phyloP scores from a whole-genome alignment of 139 green algal species.

The Chloropicon primus region DNA sequence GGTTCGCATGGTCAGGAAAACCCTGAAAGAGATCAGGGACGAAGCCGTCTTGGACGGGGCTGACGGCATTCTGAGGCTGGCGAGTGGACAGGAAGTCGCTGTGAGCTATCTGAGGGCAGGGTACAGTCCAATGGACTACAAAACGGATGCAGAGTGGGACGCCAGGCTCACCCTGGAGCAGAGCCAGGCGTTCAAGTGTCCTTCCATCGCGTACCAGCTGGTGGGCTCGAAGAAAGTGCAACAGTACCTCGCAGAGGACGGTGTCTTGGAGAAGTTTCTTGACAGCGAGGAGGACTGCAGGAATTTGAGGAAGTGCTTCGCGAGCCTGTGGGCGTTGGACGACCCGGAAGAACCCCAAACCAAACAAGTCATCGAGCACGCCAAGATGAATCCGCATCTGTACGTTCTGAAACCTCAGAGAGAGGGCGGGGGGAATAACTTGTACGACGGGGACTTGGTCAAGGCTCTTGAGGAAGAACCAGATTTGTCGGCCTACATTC shows the following conservation, averaged over 20 bases:
- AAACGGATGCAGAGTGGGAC: conserved; percentile 54
- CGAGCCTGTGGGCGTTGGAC: conserved; percentile 81
- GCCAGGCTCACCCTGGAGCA: conserved; percentile 62
- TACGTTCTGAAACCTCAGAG: conserved; percentile 27
- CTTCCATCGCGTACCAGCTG: conserved; percentile 77
- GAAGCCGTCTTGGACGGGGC: conserved; percentile 14
- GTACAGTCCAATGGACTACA: conserved; percentile 85
- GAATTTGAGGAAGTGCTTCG: conserved; percentile 54
- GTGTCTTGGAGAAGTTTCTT: conserved; percentile 37
- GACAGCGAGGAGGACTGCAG: conserved; percentile 7
- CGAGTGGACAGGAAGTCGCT: conserved; percentile 7
- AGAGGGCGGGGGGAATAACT: conserved; percentile 94
- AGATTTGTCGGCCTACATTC: conserved; percentile 71
- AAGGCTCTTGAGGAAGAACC: conserved; percentile 25
- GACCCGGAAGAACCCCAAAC: conserved; percentile 32
- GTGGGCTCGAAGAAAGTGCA: conserved; percentile 91
- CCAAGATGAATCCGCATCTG: neutral
- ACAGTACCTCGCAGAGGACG: conserved; percentile 55
- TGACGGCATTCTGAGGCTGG: conserved; percentile 23
- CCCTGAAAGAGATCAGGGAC: conserved; percentile 47
- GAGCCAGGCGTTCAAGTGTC: conserved; percentile 66
- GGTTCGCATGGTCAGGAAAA: conserved; percentile 48
- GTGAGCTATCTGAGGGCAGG: conserved; percentile 70
- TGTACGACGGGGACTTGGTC: conserved; percentile 68
- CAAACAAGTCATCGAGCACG: conserved; percentile 21